Conservation (phyloP, 805 yeast genomes). For the Yarrowia deformans region DNA sequence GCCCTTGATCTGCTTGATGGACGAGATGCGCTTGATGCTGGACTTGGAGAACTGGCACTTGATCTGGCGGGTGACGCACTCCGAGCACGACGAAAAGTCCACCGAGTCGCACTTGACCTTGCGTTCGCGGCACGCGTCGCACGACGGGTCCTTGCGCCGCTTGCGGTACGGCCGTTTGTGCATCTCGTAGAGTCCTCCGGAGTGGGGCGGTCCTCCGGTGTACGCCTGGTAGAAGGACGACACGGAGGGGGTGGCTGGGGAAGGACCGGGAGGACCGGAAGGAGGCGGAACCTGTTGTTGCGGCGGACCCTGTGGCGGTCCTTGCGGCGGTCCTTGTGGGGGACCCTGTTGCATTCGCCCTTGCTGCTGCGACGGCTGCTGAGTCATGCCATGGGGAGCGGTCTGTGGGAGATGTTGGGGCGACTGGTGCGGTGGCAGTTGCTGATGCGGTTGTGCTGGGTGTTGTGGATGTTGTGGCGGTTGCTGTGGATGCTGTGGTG, state of each 20-base stretch:
- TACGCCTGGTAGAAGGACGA: constrained; percentile 30
- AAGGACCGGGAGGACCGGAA: not conserved
- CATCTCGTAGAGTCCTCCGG: constrained; percentile 13
- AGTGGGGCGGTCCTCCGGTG: constrained; percentile 6
- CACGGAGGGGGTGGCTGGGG: not conserved
- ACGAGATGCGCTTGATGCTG: constrained; percentile 46
- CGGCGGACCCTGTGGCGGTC: not conserved
- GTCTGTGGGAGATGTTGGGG: not conserved
- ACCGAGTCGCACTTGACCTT: constrained; percentile 50
- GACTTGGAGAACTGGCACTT: constrained; percentile 49
- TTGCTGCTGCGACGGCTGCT: not conserved
- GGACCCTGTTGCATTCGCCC: too few species aligned
- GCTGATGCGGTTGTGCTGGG: not conserved
- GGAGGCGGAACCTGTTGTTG: not conserved
- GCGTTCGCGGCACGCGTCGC: constrained; percentile 49
- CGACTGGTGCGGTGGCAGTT: not conserved
- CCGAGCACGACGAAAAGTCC: constrained; percentile 47
- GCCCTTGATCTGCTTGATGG: constrained; percentile 43
- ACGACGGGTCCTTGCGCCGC: constrained; percentile 48
- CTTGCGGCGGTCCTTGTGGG: not conserved
- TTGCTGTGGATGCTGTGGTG: not conserved
- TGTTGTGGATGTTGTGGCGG: not conserved
- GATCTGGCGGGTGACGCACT: constrained; percentile 46
- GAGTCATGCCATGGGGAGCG: not conserved
- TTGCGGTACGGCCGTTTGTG: constrained; percentile 46